Evolutionary conservation across 352 stramenopile genomes (phyloP).

Genomic region (Phytophthora capsici): DNA sequence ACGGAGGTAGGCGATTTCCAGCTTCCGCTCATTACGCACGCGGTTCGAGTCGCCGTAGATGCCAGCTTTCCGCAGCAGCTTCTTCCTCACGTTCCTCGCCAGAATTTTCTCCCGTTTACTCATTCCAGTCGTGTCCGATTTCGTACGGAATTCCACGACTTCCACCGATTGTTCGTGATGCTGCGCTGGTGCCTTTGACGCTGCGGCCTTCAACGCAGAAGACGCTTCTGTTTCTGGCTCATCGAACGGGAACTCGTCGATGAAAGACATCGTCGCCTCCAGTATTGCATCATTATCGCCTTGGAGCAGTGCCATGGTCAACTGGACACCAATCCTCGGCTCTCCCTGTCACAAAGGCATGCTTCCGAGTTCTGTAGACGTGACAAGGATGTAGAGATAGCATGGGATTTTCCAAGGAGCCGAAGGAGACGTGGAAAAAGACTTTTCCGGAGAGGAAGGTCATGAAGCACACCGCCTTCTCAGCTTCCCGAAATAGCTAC

Average conservation of each 20-base stretch:
- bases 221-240: constrained; percentile 12
- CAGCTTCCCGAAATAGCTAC: no score
- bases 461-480: no score
- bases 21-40: constrained; percentile 35
- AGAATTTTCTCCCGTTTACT: constrained; percentile 22
- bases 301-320: constrained; percentile 12
- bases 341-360: constrained; percentile 23
- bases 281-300: constrained; percentile 24
- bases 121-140: constrained; percentile 11
- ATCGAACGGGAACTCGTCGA: constrained; percentile 31
- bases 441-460: no score
- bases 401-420: no score
- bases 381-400: constrained; percentile 19
- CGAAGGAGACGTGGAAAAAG: no score
- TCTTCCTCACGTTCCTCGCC: constrained; percentile 31
- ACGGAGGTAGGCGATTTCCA: constrained; percentile 53
- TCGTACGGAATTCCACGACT: neutral
- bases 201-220: neutral
- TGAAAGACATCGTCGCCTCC: constrained; percentile 33
- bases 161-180: neutral
- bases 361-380: neutral
- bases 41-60: constrained; percentile 39
- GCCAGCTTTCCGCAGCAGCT: constrained; percentile 28
- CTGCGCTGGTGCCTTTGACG: neutral
- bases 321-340: neutral